These are phyloP conservation scores for Diplodia mutila DNA, from an alignment of 2,329 filamentous ascomycete genomes.

Conservation along the genomic window DNA sequence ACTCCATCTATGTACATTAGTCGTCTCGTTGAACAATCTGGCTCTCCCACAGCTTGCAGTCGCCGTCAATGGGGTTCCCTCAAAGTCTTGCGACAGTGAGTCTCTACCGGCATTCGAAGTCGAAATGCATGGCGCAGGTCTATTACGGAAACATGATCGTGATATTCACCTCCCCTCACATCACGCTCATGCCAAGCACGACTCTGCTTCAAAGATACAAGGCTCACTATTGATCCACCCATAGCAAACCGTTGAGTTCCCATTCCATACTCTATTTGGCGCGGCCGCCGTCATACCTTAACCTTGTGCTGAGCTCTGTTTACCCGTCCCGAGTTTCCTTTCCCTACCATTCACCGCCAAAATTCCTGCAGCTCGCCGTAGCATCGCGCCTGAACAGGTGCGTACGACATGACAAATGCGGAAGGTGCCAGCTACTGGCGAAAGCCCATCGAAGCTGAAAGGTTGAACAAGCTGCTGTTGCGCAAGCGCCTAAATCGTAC, in stretches of 20 bases:
- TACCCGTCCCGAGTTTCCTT: not conserved
- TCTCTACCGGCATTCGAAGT: not conserved
- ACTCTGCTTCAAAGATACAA: not conserved
- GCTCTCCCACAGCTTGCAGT: not conserved
- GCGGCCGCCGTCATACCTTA: constrained; percentile 1
- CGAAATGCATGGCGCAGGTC: not conserved
- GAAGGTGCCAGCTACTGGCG: not conserved
- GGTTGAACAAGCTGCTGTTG: not conserved
- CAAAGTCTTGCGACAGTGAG: not conserved
- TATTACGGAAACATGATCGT: not conserved
- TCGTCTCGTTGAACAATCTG: not conserved
- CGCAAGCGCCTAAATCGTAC: not conserved
- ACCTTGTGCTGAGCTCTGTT: not conserved
- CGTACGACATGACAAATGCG: not conserved
- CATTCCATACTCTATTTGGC: not conserved
- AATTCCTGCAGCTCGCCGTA: not conserved
- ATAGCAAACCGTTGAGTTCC: not conserved
- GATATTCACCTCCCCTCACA: not conserved
- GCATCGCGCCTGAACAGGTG: not conserved
- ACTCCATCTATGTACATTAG: not conserved
- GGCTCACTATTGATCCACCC: not conserved
- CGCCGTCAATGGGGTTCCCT: not conserved
- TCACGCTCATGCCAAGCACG: not conserved
- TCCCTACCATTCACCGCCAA: not conserved
- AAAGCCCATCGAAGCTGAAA: not conserved